Base-by-base conservation (phyloP, 768 basidiomycete species). In the Suillus subalutaceus region DNA sequence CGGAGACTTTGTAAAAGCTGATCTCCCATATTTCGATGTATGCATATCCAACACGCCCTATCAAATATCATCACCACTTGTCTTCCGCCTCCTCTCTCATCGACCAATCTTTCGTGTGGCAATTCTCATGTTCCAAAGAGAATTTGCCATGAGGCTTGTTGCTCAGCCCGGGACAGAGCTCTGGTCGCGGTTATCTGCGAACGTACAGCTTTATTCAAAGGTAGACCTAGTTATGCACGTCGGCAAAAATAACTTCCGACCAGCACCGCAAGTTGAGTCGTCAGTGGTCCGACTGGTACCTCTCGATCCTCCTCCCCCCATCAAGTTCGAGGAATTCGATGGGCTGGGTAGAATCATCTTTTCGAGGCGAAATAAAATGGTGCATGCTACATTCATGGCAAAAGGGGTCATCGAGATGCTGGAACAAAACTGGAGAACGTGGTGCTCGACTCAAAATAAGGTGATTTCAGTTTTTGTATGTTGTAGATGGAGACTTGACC, bases 41-140 rank as follows among this genome's bases (percentile, higher is more conserved):
- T 99, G 97, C 84, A 99, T 99, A 73, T 96, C 94, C 71, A 99
- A 99, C 75, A 99, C 97, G 1, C 97, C 97, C 1, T 99, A 99
- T 79, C 96, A 99, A 78, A 99, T 99, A 72, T 99, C 97, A 2
- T 99, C 97, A 0, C 94, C 96, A 6, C 90, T 99, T 60, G 91
- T 98, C 64, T 99, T 99, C 85, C 93, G 94, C 66, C 87, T 99
- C 41, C 89, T 99, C 59, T 99, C 97, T 3, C 96, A 98, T 72
- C 92, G 97, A 2, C 97, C 97, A 0, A 83, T 98, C 53, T 94
- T 93, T 76, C 94, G 97, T 32, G 88, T 92, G 65, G 94, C 95
- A 41, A 94, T 99, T 68, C 92, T 99, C 81, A 99, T 99, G 97
- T 99, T 99, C 82, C 97, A 99, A 80, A 91, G 96, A 64, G 97